These are phyloP conservation scores for Glarea lozoyensis DNA, from an alignment of 495 filamentous ascomycete genomes.

Conservation along the genomic window DNA sequence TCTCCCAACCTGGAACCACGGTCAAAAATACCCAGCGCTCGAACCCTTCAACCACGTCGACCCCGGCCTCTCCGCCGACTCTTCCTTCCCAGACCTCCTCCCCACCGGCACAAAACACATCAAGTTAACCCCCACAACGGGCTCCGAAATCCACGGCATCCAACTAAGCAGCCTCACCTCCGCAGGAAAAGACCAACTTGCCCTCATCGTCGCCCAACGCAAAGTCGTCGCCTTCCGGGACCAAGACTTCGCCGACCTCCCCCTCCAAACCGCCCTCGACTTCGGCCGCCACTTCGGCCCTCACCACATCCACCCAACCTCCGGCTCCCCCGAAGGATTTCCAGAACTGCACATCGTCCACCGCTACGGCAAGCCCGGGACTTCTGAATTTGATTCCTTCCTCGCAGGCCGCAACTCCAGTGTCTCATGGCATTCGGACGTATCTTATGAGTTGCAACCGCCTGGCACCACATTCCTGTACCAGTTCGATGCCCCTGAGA, in stretches of 20 bases:
- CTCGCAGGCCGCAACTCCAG: slow-evolving; percentile 53
- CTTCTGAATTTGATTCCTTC: slow-evolving; percentile 37
- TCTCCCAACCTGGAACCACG: slow-evolving; percentile 61
- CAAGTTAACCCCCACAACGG: slow-evolving; percentile 62
- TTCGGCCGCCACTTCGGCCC: slow-evolving; percentile 71
- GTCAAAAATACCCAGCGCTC: slow-evolving; percentile 51
- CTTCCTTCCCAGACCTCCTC: slow-evolving; percentile 57
- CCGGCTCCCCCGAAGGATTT: slow-evolving; percentile 58
- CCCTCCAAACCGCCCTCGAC: slow-evolving; percentile 55
- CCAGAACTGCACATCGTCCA: slow-evolving; percentile 75
- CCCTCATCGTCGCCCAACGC: slow-evolving; percentile 63
- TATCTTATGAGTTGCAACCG: slow-evolving; percentile 72
- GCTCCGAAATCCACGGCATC: slow-evolving; percentile 62
- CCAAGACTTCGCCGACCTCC: slow-evolving; percentile 66
- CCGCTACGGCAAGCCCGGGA: slow-evolving; percentile 49
- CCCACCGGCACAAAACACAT: slow-evolving; percentile 33
- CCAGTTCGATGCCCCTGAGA: slow-evolving; percentile 59
- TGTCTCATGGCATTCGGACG: slow-evolving; percentile 72
- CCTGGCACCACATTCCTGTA: slow-evolving; percentile 78
- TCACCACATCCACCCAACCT: slow-evolving; percentile 75
- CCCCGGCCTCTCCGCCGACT: slow-evolving; percentile 62
- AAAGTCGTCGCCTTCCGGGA: slow-evolving; percentile 74
- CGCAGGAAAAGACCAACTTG: slow-evolving; percentile 70
- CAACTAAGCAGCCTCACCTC: slow-evolving; percentile 60
- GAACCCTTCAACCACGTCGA: slow-evolving; percentile 61